Percentiles rank a stretch among this genome's conserved stretches.
phyloP scores from a whole-genome alignment of 2,329 filamentous ascomycete species.

The Colletotrichum sp. region DNA sequence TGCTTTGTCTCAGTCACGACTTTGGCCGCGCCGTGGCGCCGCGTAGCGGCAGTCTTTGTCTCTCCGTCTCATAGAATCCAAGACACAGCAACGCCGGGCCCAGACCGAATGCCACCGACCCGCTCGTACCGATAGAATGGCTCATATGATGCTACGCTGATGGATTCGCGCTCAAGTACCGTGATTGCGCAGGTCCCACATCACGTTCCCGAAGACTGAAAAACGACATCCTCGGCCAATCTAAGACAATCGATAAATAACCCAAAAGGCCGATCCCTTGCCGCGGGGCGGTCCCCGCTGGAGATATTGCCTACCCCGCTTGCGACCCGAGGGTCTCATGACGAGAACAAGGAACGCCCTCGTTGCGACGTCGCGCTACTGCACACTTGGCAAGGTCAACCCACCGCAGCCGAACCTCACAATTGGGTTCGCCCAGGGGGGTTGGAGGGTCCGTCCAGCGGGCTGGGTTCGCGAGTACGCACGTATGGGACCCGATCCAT shows the following conservation, averaged over 20 bases:
- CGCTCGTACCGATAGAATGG: not conserved
- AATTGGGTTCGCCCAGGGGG: constrained; percentile 2
- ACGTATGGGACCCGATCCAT: not conserved
- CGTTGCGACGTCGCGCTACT: constrained; percentile 6
- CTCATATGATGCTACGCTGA: not conserved
- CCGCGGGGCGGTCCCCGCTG: not conserved
- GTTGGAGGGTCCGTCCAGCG: not conserved
- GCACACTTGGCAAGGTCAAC: constrained; percentile 7
- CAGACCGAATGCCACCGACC: not conserved
- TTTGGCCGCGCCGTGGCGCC: not conserved
- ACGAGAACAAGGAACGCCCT: constrained; percentile 10
- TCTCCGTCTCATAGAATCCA: not conserved
- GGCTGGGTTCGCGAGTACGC: constrained; percentile 7
- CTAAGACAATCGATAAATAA: not conserved
- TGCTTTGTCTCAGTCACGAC: not conserved
- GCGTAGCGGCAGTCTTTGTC: not conserved
- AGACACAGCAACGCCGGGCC: not conserved
- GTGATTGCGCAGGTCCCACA: not conserved
- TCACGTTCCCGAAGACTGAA: not conserved
- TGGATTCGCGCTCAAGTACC: not conserved
- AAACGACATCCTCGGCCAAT: not conserved
- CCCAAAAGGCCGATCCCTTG: not conserved
- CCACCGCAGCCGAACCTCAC: constrained; percentile 8
- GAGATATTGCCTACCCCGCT: constrained; percentile 13
- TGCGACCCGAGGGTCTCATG: constrained; percentile 1